These are phyloP conservation scores for Daldinia vernicosa DNA, from an alignment of 495 filamentous ascomycete genomes.

Conservation along the genomic window DNA sequence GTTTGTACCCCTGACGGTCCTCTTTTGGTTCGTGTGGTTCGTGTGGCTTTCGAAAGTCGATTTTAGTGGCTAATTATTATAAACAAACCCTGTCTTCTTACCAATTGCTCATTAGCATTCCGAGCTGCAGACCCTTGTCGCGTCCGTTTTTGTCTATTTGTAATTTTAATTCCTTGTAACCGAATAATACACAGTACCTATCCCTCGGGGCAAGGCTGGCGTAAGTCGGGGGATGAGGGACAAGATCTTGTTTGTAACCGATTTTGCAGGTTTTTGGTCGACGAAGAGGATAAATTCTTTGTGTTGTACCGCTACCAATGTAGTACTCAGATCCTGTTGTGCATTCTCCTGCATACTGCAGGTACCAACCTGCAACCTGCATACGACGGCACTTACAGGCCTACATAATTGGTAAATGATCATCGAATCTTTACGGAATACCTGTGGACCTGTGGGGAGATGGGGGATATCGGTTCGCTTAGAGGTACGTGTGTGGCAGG, in stretches of 20 bases:
- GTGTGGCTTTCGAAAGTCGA: slow-evolving; percentile 14
- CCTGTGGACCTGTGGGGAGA: slow-evolving; percentile 12
- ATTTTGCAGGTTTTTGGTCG: neutral
- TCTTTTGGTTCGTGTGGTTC: slow-evolving; percentile 20
- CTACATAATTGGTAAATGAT: slow-evolving; percentile 31
- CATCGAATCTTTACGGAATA: slow-evolving; percentile 13
- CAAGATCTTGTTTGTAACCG: slow-evolving; percentile 14
- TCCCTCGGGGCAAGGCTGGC: slow-evolving; percentile 20
- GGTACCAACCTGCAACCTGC: slow-evolving; percentile 38
- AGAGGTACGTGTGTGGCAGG: slow-evolving; percentile 26
- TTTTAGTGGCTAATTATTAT: slow-evolving; percentile 31
- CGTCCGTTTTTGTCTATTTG: slow-evolving; percentile 25
- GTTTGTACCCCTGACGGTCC: slow-evolving; percentile 16
- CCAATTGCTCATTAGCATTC: slow-evolving; percentile 31
- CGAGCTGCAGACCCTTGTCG: slow-evolving; percentile 15
- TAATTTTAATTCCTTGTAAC: slow-evolving; percentile 32
- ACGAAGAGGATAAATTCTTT: slow-evolving; percentile 17
- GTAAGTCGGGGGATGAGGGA: neutral
- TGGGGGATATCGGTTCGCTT: slow-evolving; percentile 29
- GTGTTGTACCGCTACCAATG: slow-evolving; percentile 6
- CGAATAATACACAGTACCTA: neutral
- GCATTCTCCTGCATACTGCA: slow-evolving; percentile 40
- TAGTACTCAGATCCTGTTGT: slow-evolving; percentile 17
- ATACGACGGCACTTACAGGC: slow-evolving; percentile 23
- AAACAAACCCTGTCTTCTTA: slow-evolving; percentile 27